Evolutionary conservation across 2,329 filamentous ascomycete species (phyloP), one percentile per base, ranked within the genome.

Genomic region (Stagonosporopsis cucurbitacearum): DNA sequence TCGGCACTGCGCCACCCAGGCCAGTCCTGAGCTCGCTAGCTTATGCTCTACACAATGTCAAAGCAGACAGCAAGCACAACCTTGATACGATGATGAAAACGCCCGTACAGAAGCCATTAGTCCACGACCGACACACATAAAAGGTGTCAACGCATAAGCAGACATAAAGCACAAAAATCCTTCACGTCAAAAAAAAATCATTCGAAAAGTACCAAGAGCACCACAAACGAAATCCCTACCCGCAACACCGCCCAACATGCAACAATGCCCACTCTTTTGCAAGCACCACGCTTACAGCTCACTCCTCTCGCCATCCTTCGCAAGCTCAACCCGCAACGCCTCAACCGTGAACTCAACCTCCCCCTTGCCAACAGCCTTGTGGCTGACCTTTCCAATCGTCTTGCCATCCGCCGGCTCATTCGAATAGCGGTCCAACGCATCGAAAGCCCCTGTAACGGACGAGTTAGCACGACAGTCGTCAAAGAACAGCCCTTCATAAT

Each of bases 331-430:
- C 51, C 64, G 56, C 61, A 72, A 45, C 30, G 69, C 72, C 53
- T 74, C 69, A 5, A 75, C 60, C 20, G 61, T 70, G 33, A 75
- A 62, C 60, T 67, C 65, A 3, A 74, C 63, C 47, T 72, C 65
- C 25, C 71, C 67, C 32, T 63, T 64, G 2, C 43, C 67, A 4
- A 40, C 51, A 13, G 48, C 63, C 54, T 57, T 63, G 47, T 75
- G 68, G 28, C 48, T 41, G 9, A 75, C 53, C 41, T 66, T 69
- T 0, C 69, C 71, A 28, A 75, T 53, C 25, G 73, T 68, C 22
- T 51, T 66, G 1, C 71, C 72, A 46, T 74, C 69, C 46, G 56
- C 65, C 0, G 62, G 62, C 52, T 70, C 69, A 25, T 69, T 64
- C 1, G 58, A 58, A 25, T 75, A 75, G 13, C 55, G 61, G 33